These are phyloP conservation scores for Hypoxylon sp. DNA, from an alignment of 2,329 filamentous ascomycete species.

Conservation along the genomic window DNA sequence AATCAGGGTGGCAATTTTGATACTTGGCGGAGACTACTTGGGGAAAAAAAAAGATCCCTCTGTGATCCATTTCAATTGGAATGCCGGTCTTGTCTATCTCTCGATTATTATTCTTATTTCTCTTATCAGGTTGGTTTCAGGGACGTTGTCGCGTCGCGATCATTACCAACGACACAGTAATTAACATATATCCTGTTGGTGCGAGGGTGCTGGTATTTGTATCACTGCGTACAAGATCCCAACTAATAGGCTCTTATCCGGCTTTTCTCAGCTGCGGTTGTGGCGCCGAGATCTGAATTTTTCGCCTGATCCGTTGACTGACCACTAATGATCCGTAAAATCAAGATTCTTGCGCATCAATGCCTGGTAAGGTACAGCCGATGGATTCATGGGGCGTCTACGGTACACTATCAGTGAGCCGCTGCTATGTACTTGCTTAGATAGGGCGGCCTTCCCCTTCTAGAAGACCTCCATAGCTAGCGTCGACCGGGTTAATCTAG, in stretches of 20 bases:
- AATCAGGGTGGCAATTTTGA: slow-evolving; percentile 24
- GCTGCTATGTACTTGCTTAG: slow-evolving; percentile 31
- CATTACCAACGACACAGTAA: not conserved
- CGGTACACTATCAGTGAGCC: slow-evolving; percentile 20
- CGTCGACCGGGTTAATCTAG: slow-evolving; percentile 47
- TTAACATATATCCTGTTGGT: not conserved
- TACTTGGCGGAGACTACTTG: slow-evolving; percentile 18
- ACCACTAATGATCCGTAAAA: slow-evolving; percentile 31
- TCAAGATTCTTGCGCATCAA: slow-evolving; percentile 28
- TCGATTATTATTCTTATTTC: slow-evolving; percentile 8
- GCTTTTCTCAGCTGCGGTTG: slow-evolving; percentile 25
- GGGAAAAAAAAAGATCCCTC: slow-evolving; percentile 13
- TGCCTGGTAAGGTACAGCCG: slow-evolving; percentile 1
- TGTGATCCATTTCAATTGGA: slow-evolving; percentile 28
- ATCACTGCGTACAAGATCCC: not conserved
- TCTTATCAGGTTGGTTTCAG: slow-evolving; percentile 3
- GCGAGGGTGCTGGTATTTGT: not conserved
- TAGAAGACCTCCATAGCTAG: slow-evolving; percentile 52
- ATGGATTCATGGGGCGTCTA: slow-evolving; percentile 27
- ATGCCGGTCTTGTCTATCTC: slow-evolving; percentile 2
- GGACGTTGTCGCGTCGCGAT: slow-evolving; percentile 3
- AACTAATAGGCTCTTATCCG: slow-evolving; percentile 5
- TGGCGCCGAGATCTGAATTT: slow-evolving; percentile 24
- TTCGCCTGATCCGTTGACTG: slow-evolving; percentile 20
- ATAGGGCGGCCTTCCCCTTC: slow-evolving; percentile 54